Conservation (phyloP, 2,329 filamentous ascomycete species). For the Parafenestella ontariensis region DNA sequence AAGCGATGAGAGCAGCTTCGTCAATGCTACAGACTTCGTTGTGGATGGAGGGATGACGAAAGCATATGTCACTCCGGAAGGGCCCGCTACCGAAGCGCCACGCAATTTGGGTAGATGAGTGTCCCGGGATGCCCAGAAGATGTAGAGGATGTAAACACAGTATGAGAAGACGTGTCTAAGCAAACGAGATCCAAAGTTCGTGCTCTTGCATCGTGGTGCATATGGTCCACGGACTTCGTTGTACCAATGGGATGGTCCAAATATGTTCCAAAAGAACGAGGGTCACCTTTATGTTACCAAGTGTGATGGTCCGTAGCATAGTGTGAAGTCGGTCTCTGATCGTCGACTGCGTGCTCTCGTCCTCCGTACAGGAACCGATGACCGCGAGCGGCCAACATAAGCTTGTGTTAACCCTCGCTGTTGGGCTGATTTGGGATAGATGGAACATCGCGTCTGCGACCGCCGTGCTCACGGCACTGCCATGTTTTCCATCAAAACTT, state of each 20-base stretch:
- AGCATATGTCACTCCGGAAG: constrained; percentile 76
- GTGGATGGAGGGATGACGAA: constrained; percentile 96
- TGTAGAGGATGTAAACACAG: background rate
- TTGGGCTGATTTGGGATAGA: background rate
- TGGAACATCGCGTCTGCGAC: background rate
- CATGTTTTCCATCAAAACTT: background rate
- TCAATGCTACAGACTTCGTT: constrained; percentile 90
- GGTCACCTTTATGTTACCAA: background rate
- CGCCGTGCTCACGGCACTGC: background rate
- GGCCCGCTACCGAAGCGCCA: constrained; percentile 61
- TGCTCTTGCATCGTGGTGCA: constrained; percentile 3
- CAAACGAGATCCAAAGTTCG: constrained; percentile 3
- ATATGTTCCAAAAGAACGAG: background rate
- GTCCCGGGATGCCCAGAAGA: background rate
- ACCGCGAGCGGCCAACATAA: constrained; percentile 3
- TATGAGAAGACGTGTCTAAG: background rate
- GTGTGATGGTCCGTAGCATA: background rate
- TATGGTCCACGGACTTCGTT: constrained; percentile 1
- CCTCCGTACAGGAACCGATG: background rate
- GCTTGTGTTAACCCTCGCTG: background rate
- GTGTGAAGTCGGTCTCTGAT: background rate
- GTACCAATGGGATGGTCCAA: background rate
- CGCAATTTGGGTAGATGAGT: background rate
- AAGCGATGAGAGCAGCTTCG: constrained; percentile 86
- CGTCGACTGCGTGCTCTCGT: background rate